A percentile compares a stretch with the other conserved stretches of the same genome.
These are phyloP conservation scores for Ambrosiella beaveri DNA, from an alignment of 2,329 filamentous ascomycete species.

Conservation along the genomic window DNA sequence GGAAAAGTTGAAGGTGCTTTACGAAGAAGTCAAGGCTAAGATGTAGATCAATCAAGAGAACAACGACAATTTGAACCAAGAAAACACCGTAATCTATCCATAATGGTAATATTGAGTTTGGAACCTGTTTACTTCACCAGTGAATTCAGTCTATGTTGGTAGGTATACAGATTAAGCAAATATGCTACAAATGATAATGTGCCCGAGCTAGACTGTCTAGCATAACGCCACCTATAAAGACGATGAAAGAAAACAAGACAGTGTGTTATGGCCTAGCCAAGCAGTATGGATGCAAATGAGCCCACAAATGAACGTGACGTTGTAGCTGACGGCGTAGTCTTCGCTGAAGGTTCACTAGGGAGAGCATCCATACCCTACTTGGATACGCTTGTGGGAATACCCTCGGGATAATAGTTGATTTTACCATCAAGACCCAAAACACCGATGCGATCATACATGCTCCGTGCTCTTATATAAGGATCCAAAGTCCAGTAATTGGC, in stretches of 20 bases:
- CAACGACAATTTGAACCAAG: background rate
- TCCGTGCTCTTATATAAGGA: conserved; percentile 66
- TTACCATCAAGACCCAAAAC: conserved; percentile 50
- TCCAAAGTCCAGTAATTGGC: conserved; percentile 80
- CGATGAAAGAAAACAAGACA: background rate
- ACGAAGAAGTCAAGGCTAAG: conserved; percentile 75
- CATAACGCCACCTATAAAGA: background rate
- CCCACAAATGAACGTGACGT: background rate
- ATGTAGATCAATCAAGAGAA: conserved; percentile 37
- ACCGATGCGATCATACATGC: conserved; percentile 69
- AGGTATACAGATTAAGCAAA: background rate
- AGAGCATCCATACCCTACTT: background rate
- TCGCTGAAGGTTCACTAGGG: background rate
- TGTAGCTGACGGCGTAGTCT: background rate
- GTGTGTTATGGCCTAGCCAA: background rate
- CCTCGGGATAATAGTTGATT: conserved; percentile 48
- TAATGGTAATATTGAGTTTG: too few species aligned
- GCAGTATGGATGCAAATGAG: background rate
- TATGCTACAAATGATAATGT: background rate
- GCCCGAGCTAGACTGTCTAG: too few species aligned
- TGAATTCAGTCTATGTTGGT: too few species aligned
- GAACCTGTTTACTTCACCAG: too few species aligned
- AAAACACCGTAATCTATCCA: too few species aligned
- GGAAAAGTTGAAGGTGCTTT: conserved; percentile 62
- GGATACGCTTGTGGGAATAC: conserved; percentile 7